A percentile compares a stretch with the other conserved stretches of the same genome.
phyloP scores from a whole-genome alignment of 768 basidiomycete genomes.

The Hemileccinum impolitum region DNA sequence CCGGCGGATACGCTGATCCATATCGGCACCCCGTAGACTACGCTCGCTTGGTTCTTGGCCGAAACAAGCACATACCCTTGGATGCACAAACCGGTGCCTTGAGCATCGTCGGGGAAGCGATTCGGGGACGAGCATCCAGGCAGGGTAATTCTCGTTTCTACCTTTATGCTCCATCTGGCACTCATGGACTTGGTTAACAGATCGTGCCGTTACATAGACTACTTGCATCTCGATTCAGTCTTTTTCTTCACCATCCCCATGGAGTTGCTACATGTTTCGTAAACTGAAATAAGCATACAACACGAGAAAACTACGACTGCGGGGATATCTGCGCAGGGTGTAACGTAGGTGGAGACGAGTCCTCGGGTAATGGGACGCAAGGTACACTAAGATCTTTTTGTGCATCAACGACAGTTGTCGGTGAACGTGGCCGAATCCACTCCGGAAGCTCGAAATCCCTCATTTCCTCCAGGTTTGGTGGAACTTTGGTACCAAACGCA shows the following conservation, averaged over 20 bases:
- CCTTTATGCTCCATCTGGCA: background rate
- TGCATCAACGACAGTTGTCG: slow-evolving; percentile 7
- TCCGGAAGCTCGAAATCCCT: slow-evolving; percentile 56
- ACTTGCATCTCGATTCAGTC: background rate
- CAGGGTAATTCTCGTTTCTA: slow-evolving; percentile 10
- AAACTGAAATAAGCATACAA: slow-evolving; percentile 31
- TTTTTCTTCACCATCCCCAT: background rate
- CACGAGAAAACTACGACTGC: slow-evolving; percentile 16
- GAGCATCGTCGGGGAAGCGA: slow-evolving; percentile 32
- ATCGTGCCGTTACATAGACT: slow-evolving; percentile 8
- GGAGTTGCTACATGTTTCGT: slow-evolving; percentile 3
- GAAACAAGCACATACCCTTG: slow-evolving; percentile 41
- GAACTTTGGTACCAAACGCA: slow-evolving; percentile 62
- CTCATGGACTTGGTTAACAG: slow-evolving; percentile 2
- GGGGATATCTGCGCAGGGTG: slow-evolving; percentile 4
- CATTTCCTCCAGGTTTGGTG: slow-evolving; percentile 42
- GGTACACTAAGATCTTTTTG: slow-evolving; percentile 2
- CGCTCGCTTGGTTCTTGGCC: slow-evolving; percentile 42
- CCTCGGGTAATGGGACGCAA: slow-evolving; percentile 1
- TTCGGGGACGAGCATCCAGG: slow-evolving; percentile 6
- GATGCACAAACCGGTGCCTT: slow-evolving; percentile 38
- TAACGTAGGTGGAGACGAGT: slow-evolving; percentile 11
- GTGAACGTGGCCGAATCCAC: slow-evolving; percentile 41
- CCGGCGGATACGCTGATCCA: slow-evolving; percentile 26
- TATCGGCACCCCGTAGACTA: slow-evolving; percentile 37